Evolutionary conservation across 176 grass and related monocot genomes (phyloP).

Genomic region (Dendrocalamus sinicus): DNA sequence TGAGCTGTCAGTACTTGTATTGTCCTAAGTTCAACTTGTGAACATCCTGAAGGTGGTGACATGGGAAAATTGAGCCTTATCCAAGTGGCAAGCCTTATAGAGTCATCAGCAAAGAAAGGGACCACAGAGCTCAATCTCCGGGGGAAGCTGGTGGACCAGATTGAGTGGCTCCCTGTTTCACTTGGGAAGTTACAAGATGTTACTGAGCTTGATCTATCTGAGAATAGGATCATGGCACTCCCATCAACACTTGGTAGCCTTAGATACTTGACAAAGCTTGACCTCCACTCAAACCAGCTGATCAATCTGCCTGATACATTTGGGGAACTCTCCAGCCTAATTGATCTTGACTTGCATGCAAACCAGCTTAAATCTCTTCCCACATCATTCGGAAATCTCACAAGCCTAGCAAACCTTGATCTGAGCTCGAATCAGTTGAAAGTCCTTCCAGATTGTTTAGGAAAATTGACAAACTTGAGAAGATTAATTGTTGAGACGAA

Average conservation of each 20-base stretch:
- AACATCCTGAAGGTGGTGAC: constrained; percentile 52
- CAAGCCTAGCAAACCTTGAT: constrained; percentile 67
- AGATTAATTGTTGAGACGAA: constrained; percentile 87
- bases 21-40: constrained; percentile 9
- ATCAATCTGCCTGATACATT: constrained; percentile 87
- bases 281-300: constrained; percentile 94
- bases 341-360: constrained; percentile 80
- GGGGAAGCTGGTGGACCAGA: constrained; percentile 83
- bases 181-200: constrained; percentile 90
- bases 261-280: constrained; percentile 76
- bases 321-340: constrained; percentile 80
- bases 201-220: constrained; percentile 84
- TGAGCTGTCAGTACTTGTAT: not conserved
- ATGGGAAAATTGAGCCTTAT: constrained; percentile 85
- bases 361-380: constrained; percentile 85
- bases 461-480: constrained; percentile 78
- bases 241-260: constrained; percentile 84
- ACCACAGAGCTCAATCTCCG: constrained; percentile 69
- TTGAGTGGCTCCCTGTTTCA: constrained; percentile 95
- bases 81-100: constrained; percentile 93
- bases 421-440: constrained; percentile 83
- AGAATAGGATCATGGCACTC: constrained; percentile 86
- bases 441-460: constrained; percentile 73
- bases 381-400: constrained; percentile 75
- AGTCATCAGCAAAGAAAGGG: constrained; percentile 83